Evolutionary conservation across 2,329 filamentous ascomycete genomes (phyloP).

Genomic region (Phialemoniopsis sp.): DNA sequence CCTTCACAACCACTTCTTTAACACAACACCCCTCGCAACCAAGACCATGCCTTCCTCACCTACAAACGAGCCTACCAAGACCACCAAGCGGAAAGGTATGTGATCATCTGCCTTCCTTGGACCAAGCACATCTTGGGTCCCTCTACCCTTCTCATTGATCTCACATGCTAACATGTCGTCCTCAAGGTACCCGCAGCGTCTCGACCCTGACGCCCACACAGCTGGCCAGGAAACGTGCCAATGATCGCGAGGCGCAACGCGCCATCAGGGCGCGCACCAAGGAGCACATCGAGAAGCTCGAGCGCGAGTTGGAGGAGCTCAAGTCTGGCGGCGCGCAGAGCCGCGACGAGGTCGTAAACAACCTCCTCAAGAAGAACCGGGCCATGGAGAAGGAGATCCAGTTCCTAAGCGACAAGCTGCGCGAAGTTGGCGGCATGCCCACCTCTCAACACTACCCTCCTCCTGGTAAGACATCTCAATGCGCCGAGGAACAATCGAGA

Average conservation of each 20-base stretch:
- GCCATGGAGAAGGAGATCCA: conserved; percentile 49
- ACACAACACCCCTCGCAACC: conserved; percentile 2
- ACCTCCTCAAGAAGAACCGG: conserved; percentile 47
- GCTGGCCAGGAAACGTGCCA: conserved; percentile 83
- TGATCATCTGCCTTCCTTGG: conserved; percentile 5
- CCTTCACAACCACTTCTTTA: too few species aligned
- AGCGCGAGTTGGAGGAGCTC: conserved; percentile 71
- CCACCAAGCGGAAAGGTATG: conserved; percentile 42
- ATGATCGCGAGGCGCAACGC: conserved; percentile 86
- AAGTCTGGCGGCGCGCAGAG: conserved; percentile 34
- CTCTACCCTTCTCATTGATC: too few species aligned
- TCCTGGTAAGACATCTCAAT: conserved; percentile 26
- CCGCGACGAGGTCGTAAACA: conserved; percentile 46
- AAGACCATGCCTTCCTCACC: conserved; percentile 33
- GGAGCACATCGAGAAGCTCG: conserved; percentile 76
- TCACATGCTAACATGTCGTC: conserved; percentile 2
- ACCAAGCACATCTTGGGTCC: background rate
- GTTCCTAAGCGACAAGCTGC: conserved; percentile 21
- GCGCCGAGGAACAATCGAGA: conserved; percentile 3
- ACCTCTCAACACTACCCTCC: conserved; percentile 33
- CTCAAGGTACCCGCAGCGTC: conserved; percentile 65
- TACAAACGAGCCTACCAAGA: conserved; percentile 36
- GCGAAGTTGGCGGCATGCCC: conserved; percentile 36
- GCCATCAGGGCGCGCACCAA: conserved; percentile 85
- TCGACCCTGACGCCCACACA: conserved; percentile 85